A percentile compares a stretch with the other conserved stretches of the same genome.
These are phyloP conservation scores for Saxophila tyrrhenica DNA, from an alignment of 495 filamentous ascomycete genomes.

Conservation along the genomic window DNA sequence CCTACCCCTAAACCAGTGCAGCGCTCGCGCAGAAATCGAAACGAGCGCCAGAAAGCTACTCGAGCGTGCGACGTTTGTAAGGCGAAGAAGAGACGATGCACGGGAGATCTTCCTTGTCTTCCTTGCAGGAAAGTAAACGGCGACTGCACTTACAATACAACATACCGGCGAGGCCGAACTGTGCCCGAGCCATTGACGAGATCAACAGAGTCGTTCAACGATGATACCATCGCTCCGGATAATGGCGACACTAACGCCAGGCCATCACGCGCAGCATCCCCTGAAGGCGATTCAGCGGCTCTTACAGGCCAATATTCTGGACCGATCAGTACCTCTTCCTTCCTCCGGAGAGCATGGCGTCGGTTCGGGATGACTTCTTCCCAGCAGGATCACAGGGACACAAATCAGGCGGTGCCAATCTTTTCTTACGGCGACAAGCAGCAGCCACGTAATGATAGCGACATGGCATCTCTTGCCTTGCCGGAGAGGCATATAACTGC, in stretches of 20 bases:
- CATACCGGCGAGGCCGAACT: conserved; percentile 3
- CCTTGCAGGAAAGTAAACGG: neutral
- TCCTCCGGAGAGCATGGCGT: conserved; percentile 13
- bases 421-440: conserved; percentile 14
- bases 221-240: neutral
- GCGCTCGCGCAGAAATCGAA: neutral
- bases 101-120: conserved; percentile 7
- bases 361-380: conserved; percentile 2
- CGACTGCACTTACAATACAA: conserved; percentile 8
- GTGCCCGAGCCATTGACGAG: conserved; percentile 1
- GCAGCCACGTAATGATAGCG: neutral
- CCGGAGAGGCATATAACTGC: neutral
- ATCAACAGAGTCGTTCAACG: neutral
- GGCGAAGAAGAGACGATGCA: conserved; percentile 10
- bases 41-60: conserved; percentile 9
- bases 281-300: neutral
- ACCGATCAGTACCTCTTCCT: conserved; percentile 7
- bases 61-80: conserved; percentile 18
- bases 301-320: conserved; percentile 9
- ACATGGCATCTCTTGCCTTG: neutral
- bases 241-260: neutral
- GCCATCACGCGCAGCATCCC: neutral
- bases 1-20: too few relatives aligned
- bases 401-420: conserved; percentile 4
- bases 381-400: neutral